These are phyloP conservation scores for Hibiscus trionum DNA, from an alignment of 345 rosid species.

Conservation along the genomic window DNA sequence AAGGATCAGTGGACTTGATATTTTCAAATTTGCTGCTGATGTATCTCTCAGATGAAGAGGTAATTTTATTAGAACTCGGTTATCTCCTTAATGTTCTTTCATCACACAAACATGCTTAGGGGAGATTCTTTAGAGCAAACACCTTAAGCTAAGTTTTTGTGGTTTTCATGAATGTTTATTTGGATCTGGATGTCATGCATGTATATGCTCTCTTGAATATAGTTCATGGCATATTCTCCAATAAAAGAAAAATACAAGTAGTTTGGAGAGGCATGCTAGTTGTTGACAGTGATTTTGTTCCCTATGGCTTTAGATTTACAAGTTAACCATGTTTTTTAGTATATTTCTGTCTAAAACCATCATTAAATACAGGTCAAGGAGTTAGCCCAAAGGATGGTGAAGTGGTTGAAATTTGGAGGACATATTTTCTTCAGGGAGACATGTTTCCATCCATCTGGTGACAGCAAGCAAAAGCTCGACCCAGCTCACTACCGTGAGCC, in stretches of 20 bases:
- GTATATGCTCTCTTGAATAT: not conserved
- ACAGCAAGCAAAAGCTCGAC: slow-evolving; percentile 62
- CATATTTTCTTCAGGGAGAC: slow-evolving; percentile 90
- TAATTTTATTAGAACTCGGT: slow-evolving; percentile 13
- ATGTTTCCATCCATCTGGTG: slow-evolving; percentile 96
- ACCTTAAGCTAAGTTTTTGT: not conserved
- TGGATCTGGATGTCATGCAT: not conserved
- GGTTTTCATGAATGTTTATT: not conserved
- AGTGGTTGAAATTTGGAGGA: slow-evolving; percentile 90
- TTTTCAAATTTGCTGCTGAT: slow-evolving; percentile 95
- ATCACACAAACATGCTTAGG: slow-evolving; percentile 27
- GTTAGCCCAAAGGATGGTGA: slow-evolving; percentile 66
- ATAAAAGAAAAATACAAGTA: not conserved
- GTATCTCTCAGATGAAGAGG: slow-evolving; percentile 96
- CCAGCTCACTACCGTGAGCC: slow-evolving; percentile 99
- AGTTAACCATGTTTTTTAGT: not conserved
- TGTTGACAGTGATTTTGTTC: not conserved
- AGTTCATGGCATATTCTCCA: not conserved
- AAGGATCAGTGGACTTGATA: slow-evolving; percentile 66
- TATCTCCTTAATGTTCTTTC: not conserved
- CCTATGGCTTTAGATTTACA: not conserved
- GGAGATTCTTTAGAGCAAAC: not conserved
- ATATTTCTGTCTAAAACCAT: not conserved
- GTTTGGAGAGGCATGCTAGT: not conserved
- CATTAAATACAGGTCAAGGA: slow-evolving; percentile 50